These are phyloP conservation scores for Volutella citrinella DNA, from an alignment of 2,329 filamentous ascomycete genomes.

Conservation along the genomic window DNA sequence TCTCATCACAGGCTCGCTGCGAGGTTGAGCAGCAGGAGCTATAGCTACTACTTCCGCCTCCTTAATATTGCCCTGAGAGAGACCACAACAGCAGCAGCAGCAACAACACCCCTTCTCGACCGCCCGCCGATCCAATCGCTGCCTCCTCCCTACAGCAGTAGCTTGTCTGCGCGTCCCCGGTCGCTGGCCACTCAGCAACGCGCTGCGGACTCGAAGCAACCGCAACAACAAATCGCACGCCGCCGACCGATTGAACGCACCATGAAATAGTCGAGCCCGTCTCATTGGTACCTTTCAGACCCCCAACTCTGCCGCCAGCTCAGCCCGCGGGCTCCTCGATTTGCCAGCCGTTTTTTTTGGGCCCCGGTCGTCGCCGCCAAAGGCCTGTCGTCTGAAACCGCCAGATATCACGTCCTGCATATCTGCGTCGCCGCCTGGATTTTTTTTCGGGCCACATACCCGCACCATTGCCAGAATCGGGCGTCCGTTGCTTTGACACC, in stretches of 20 bases:
- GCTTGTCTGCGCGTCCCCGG: conserved; percentile 17
- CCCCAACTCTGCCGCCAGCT: conserved; percentile 13
- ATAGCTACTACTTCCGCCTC: too few relatives aligned
- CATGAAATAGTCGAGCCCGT: conserved; percentile 42
- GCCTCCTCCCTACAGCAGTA: conserved; percentile 23
- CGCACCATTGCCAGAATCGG: conserved; percentile 15
- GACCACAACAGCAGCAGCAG: neutral
- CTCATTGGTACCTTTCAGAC: conserved; percentile 33
- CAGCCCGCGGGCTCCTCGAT: conserved; percentile 14
- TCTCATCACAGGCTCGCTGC: too few relatives aligned
- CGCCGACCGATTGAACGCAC: conserved; percentile 30
- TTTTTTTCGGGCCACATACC: conserved; percentile 18
- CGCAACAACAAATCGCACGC: conserved; percentile 33
- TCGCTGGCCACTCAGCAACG: conserved; percentile 11
- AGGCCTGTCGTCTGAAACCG: conserved; percentile 21
- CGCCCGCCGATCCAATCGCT: conserved; percentile 6
- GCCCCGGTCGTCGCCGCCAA: conserved; percentile 18
- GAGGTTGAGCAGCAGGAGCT: too few relatives aligned
- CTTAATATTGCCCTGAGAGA: too few relatives aligned
- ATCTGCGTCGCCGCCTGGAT: conserved; percentile 21
- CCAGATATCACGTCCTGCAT: conserved; percentile 28
- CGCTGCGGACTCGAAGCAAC: conserved; percentile 21
- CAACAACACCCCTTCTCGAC: conserved; percentile 5
- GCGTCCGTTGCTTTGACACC: conserved; percentile 11
- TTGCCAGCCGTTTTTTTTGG: conserved; percentile 20